phyloP scores from a whole-genome alignment of 495 filamentous ascomycete genomes.

The Hapsidospora chrysogenum region DNA sequence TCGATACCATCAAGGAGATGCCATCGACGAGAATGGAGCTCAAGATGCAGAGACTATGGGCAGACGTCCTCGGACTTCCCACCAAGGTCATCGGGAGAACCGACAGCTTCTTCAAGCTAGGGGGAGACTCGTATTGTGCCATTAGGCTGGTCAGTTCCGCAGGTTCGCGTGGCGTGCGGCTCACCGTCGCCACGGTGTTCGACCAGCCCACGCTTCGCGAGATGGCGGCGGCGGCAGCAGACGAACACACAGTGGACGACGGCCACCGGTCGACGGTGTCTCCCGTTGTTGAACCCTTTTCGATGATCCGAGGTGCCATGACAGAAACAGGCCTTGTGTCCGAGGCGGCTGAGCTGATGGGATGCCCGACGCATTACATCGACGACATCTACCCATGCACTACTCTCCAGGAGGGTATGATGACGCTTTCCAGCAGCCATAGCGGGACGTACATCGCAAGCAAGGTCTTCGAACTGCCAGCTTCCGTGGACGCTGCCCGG shows the following conservation, averaged over 20 bases:
- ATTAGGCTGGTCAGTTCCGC: conserved; percentile 15
- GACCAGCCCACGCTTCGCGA: background rate
- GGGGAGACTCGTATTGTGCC: conserved; percentile 22
- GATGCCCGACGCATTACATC: conserved; percentile 12
- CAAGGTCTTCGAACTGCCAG: conserved; percentile 25
- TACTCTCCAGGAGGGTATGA: conserved; percentile 44
- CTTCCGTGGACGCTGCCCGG: conserved; percentile 21
- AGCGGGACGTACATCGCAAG: conserved; percentile 36
- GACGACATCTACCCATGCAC: conserved; percentile 49
- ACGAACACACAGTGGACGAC: too few relatives aligned
- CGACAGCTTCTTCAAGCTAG: conserved; percentile 20
- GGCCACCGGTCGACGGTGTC: too few relatives aligned
- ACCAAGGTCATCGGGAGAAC: conserved; percentile 6
- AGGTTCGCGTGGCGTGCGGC: background rate
- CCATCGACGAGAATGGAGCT: conserved; percentile 15
- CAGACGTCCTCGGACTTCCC: conserved; percentile 13
- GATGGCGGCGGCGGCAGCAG: background rate
- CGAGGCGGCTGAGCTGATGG: too few relatives aligned
- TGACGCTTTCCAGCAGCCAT: conserved; percentile 29
- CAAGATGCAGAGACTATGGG: conserved; percentile 13
- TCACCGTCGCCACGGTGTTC: background rate
- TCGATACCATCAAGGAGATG: conserved; percentile 5
- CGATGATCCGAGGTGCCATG: too few relatives aligned
- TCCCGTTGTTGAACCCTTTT: background rate
- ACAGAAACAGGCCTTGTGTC: too few relatives aligned